Evolutionary conservation across 306 rosid species (phyloP), one percentile per base, ranked within the genome.

Genomic region (Morella rubra): DNA sequence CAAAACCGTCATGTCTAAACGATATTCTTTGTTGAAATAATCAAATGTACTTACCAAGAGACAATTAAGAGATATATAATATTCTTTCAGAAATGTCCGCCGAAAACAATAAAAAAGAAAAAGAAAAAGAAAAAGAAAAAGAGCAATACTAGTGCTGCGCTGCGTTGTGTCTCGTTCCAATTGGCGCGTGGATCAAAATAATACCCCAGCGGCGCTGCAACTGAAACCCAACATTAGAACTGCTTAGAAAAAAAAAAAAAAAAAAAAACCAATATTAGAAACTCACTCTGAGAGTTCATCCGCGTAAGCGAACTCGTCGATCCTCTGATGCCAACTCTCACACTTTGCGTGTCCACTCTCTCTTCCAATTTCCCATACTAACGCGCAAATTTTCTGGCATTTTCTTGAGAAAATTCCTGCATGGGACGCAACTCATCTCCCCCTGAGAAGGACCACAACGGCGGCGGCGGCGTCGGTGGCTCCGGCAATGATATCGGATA

Each of bases 361-460:
- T 58, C 76, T 56, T 73, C 11, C 65, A 50, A 70, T 76, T 44
- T 65, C 20, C 14, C 5, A 40, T 9, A n/a, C 45, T 19, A 18
- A 64, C 27, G 8, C 69, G 65, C 73, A 12, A 65, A 40, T 1
- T 79, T 76, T 71, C 81, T 49, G 27, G 79, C 81, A 72, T 80
- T 85, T 76, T 83, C 82, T 76, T 74, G 84, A 84, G 77, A 80
- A 86, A 67, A 75, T 32, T 44, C 7, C 45, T 44, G 20, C 13
- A 93, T 91, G 98, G 90, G 81, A 58, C 95, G 97, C 71, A 88
- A 77, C 81, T 52, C 93, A 11, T 81, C 79, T 14, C 81, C 91
- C 68, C 85, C 90, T 19, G 87, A 85, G 87, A 80, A 76, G 84
- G 91, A 87, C 55, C 93, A 83, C 79, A 85, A 65, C 77, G 89